Evolutionary conservation across 805 yeast species (phyloP), one percentile per base, ranked within the genome.

Genomic region (Metschnikowia similis): DNA sequence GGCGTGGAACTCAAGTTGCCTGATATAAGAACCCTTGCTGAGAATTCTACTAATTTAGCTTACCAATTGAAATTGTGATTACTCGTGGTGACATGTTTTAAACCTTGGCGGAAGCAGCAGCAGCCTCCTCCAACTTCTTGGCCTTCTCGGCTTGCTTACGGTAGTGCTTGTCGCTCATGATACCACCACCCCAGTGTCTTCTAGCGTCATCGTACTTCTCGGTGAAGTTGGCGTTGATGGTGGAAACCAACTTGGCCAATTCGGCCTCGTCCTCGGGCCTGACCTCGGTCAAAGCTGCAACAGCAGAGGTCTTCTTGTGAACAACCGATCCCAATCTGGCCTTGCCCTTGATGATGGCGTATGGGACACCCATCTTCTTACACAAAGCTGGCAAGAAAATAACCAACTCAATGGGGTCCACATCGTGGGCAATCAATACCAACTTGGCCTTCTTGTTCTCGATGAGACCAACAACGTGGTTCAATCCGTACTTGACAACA

Each of bases 171-270:
- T 87, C 79, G 76, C 98, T 97, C 83, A 94, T 80, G 76, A 89
- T 72, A 83, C 99, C 99, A 83, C 99, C 99, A 84, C 98, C 98
- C 99, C 99, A 92, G 85, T 89, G 96, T 81, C 89, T 90, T 84
- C 95, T 92, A 73, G 82, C 71, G 66, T 94, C 97, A 71, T 92
- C 97, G 87, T 85, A 89, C 79, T 89, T 89, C 72, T 88, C 96
- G 66, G 77, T 74, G 79, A 86, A 92, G 94, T 89, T 90, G 63
- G 96, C 85, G 80, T 89, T 84, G 76, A 92, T 83, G 69, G 98
- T 86, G 52, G 97, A 86, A 64, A 94, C 83, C 70, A 92, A 83
- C 75, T 89, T 87, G 64, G 97, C 90, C 67, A 92, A 84, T 70
- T 88, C 90, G 70, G 96, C 83, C 80, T 89, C 94, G 76, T 92